Evolutionary conservation across 768 basidiomycete genomes (phyloP), one percentile per base, ranked within the genome.

Genomic region (Rhodotorula sphaerocarpa): DNA sequence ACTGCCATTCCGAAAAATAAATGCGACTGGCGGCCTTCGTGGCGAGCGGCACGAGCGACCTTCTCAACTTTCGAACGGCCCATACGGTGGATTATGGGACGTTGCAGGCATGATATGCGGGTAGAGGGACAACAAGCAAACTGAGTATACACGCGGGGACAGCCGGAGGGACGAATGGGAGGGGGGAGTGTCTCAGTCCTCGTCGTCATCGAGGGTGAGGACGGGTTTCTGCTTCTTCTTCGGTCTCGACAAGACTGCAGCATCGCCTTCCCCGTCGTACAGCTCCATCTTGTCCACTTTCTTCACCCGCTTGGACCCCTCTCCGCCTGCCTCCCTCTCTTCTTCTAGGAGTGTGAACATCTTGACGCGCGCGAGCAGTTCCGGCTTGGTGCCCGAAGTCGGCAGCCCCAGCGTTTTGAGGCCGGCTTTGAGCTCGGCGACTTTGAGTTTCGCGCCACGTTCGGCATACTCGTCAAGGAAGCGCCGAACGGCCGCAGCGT

Each of bases 171-270:
- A n/a, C n/a, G n/a, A n/a, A n/a, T n/a, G n/a, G n/a, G n/a, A n/a
- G n/a, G n/a, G n/a, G n/a, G n/a, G n/a, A n/a, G n/a, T n/a, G n/a
- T n/a, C n/a, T 50, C 36, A 52, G 7, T 30, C 39, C 9, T 43
- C 42, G 42, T 55, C 52, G 23, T 61, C 60, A 5, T 55, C 54
- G 11, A 43, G 48, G 15, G 23, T 21, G 28, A 42, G 21, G 23
- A 30, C n/a, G 23, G 15, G 48, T 33, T 34, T 44, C 51, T 45
- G 48, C 39, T 54, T 56, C 50, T 59, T 60, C 55, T 50, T 60
- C 48, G 31, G 31, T 18, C 5, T 39, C 18, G 47, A 15, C 61
- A n/a, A 57, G 12, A 5, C 28, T 44, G 55, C n/a, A n/a, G 57
- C 43, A 25, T 20, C 43, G 7, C 51, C 58, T 25, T 27, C 55